A percentile compares a stretch with the other conserved stretches of the same genome.
These are phyloP conservation scores for Durio zibethinus DNA, from an alignment of 345 rosid genomes.

Conservation along the genomic window DNA sequence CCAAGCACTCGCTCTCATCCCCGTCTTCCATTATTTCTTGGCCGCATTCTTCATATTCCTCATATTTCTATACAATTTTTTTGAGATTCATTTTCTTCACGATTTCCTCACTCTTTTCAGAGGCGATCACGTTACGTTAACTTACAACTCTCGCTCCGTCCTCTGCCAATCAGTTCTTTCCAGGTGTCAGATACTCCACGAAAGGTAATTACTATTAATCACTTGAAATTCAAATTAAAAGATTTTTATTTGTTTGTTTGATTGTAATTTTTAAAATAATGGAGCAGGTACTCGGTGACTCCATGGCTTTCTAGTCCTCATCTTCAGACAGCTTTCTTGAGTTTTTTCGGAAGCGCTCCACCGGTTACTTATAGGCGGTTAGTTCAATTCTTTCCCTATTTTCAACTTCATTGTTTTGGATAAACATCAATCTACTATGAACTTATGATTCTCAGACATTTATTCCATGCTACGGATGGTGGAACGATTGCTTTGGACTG, in stretches of 20 bases:
- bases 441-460: slow-evolving; percentile 35
- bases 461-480: slow-evolving; percentile 72
- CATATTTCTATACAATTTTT: slow-evolving; percentile 49
- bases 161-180: slow-evolving; percentile 53
- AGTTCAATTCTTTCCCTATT: background rate
- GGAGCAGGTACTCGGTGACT: slow-evolving; percentile 55
- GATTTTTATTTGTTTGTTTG: background rate
- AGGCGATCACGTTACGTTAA: slow-evolving; percentile 40
- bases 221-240: no score
- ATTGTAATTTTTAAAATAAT: background rate
- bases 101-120: slow-evolving; percentile 47
- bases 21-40: slow-evolving; percentile 46
- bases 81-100: slow-evolving; percentile 65
- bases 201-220: slow-evolving; percentile 24
- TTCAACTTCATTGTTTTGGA: background rate
- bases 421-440: background rate
- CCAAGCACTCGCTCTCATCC: slow-evolving; percentile 45
- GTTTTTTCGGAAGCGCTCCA: slow-evolving; percentile 58
- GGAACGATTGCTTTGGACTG: slow-evolving; percentile 91
- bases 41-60: slow-evolving; percentile 23
- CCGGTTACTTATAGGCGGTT: slow-evolving; percentile 69
- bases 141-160: slow-evolving; percentile 41
- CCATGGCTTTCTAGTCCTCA: slow-evolving; percentile 93
- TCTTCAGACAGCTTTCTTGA: slow-evolving; percentile 60
- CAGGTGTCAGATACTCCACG: slow-evolving; percentile 49